Evolutionary conservation across 2,329 filamentous ascomycete genomes (phyloP).

Genomic region (Xylaria sp.): DNA sequence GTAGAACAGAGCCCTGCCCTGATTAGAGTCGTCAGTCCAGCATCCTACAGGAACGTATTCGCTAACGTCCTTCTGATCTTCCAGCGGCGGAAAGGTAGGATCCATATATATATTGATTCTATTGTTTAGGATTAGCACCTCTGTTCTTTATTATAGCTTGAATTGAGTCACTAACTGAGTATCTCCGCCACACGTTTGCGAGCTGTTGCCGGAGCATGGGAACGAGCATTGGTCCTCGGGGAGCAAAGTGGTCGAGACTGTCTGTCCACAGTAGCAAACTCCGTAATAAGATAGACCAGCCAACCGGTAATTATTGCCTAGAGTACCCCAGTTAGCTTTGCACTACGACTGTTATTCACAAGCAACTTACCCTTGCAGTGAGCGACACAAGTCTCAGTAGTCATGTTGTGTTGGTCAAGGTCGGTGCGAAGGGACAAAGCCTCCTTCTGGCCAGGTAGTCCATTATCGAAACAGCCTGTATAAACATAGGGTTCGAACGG

Average conservation of each 20-base stretch:
- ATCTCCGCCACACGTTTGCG: conserved; percentile 44
- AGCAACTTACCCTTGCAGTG: conserved; percentile 53
- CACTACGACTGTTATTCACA: background rate
- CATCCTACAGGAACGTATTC: conserved; percentile 68
- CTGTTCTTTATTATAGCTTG: background rate
- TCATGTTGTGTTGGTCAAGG: conserved; percentile 49
- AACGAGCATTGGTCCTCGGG: conserved; percentile 62
- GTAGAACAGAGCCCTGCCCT: conserved; percentile 54
- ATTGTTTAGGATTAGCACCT: background rate
- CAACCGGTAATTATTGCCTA: conserved; percentile 56
- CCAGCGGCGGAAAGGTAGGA: conserved; percentile 50
- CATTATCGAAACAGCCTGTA: conserved; percentile 55
- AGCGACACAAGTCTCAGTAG: conserved; percentile 53
- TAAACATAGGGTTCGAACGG: conserved; percentile 55
- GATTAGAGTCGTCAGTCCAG: conserved; percentile 53
- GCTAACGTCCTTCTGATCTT: conserved; percentile 50
- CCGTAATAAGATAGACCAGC: conserved; percentile 58
- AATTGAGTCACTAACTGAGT: background rate
- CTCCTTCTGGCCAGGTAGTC: conserved; percentile 33
- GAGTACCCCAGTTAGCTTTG: background rate
- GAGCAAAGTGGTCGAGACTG: conserved; percentile 58
- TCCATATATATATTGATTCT: conserved; percentile 43
- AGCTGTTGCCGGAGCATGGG: conserved; percentile 54
- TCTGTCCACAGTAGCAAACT: conserved; percentile 59
- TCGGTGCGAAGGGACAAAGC: conserved; percentile 51